A percentile compares a stretch with the other conserved stretches of the same genome.
Evolutionary conservation across 352 stramenopile genomes (phyloP).

Genomic region (Globisporangium orthogonon): DNA sequence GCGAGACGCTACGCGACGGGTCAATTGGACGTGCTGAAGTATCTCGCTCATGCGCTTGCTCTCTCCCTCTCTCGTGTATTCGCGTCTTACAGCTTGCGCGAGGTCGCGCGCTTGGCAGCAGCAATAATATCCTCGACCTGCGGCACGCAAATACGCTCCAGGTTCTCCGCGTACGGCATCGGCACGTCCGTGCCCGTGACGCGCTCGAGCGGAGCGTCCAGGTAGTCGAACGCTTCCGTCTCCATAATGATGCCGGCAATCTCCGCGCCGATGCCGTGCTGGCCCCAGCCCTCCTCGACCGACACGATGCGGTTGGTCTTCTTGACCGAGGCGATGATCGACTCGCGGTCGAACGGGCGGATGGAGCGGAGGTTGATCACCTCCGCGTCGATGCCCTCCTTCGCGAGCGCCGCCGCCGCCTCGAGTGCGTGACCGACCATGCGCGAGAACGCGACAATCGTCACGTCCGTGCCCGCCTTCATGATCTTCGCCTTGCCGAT

Average conservation of each 20-base stretch:
- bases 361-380: conserved; percentile 94
- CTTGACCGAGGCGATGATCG: conserved; percentile 97
- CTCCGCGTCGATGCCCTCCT: conserved; percentile 94
- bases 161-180: conserved; percentile 97
- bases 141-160: conserved; percentile 94
- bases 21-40: not conserved
- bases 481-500: conserved; percentile 99
- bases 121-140: conserved; percentile 93
- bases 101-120: conserved; percentile 86
- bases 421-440: conserved; percentile 96
- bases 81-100: conserved; percentile 57
- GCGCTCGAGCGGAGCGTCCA: conserved; percentile 97
- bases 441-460: conserved; percentile 97
- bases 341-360: conserved; percentile 94
- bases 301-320: conserved; percentile 98
- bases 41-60: no score
- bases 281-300: conserved; percentile 96
- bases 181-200: conserved; percentile 97
- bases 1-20: no score
- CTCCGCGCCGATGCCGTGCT: conserved; percentile 96
- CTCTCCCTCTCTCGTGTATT: not conserved
- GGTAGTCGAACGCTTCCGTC: conserved; percentile 97
- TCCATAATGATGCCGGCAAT: conserved; percentile 98
- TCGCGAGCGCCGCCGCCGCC: conserved; percentile 90
- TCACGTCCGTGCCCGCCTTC: conserved; percentile 95